phyloP scores from a whole-genome alignment of 352 stramenopile genomes.

The Pythium aquatile region DNA sequence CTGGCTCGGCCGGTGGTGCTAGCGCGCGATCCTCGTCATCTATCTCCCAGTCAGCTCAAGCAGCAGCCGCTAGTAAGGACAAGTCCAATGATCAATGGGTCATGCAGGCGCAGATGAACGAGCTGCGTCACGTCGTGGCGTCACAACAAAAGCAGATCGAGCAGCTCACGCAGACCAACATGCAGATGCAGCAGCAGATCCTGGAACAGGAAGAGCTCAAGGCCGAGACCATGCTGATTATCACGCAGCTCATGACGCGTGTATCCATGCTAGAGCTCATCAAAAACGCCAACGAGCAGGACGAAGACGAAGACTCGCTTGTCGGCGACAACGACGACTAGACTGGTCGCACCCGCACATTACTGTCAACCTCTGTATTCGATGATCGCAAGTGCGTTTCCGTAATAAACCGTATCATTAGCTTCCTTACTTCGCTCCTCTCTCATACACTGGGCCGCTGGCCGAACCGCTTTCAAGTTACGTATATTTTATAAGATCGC shows the following conservation, averaged over 20 bases:
- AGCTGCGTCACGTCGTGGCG: constrained; percentile 50
- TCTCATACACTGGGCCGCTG: no score
- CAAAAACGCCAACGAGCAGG: constrained; percentile 35
- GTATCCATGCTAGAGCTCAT: constrained; percentile 76
- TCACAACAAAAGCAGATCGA: constrained; percentile 75
- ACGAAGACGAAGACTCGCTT: constrained; percentile 28
- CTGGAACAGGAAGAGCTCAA: constrained; percentile 80
- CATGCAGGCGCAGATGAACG: constrained; percentile 42
- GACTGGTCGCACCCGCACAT: background rate
- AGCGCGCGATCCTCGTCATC: constrained; percentile 14
- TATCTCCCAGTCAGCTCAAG: background rate
- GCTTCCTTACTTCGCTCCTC: background rate
- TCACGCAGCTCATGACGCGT: constrained; percentile 84
- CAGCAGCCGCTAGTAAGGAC: constrained; percentile 3
- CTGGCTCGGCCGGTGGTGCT: constrained; percentile 6
- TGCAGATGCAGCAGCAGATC: constrained; percentile 79
- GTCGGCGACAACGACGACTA: constrained; percentile 17
- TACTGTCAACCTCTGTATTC: background rate
- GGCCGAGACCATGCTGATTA: constrained; percentile 81
- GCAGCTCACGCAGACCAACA: constrained; percentile 66
- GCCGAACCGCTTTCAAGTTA: constrained; percentile 8
- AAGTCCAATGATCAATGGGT: constrained; percentile 24
- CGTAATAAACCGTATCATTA: constrained; percentile 1
- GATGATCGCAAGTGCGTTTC: background rate
- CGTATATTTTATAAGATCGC: constrained; percentile 24